Evolutionary conservation across 805 yeast genomes (phyloP).

Genomic region (Middelhovenomyces tepae): DNA sequence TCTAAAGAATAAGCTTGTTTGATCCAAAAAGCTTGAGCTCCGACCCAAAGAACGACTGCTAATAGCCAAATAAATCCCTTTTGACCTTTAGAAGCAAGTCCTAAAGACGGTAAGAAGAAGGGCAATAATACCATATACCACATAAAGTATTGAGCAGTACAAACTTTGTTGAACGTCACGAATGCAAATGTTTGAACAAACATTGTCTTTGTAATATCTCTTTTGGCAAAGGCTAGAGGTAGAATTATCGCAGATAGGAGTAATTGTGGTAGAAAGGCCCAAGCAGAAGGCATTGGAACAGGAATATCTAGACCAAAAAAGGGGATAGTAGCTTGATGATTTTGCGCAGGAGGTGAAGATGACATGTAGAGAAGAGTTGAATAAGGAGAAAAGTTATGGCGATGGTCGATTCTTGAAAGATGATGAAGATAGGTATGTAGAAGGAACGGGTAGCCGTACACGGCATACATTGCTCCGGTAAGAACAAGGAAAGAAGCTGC

Average conservation of each 20-base stretch:
- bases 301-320: conserved; percentile 4
- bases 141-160: conserved; percentile 91
- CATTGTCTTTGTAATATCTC: conserved; percentile 40
- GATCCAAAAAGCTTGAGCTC: conserved; percentile 71
- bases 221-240: conserved; percentile 42
- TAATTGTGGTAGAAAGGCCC: conserved; percentile 83
- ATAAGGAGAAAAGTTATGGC: conserved; percentile 91
- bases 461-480: conserved; percentile 51
- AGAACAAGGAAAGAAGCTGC: conserved; percentile 37
- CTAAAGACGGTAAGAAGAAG: conserved; percentile 46
- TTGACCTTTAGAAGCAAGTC: conserved; percentile 22
- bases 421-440: conserved; percentile 79
- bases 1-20: conserved; percentile 70
- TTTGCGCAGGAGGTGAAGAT: conserved; percentile 18
- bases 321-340: neutral
- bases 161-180: conserved; percentile 70
- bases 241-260: conserved; percentile 47
- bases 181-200: conserved; percentile 76
- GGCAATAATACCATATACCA: conserved; percentile 91
- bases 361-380: conserved; percentile 50
- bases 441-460: conserved; percentile 69
- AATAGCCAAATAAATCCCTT: conserved; percentile 12
- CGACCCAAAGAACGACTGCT: conserved; percentile 51
- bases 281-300: conserved; percentile 34
- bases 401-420: conserved; percentile 73